Conservation (phyloP, 495 filamentous ascomycete genomes). For the Trichocladium antarcticum region DNA sequence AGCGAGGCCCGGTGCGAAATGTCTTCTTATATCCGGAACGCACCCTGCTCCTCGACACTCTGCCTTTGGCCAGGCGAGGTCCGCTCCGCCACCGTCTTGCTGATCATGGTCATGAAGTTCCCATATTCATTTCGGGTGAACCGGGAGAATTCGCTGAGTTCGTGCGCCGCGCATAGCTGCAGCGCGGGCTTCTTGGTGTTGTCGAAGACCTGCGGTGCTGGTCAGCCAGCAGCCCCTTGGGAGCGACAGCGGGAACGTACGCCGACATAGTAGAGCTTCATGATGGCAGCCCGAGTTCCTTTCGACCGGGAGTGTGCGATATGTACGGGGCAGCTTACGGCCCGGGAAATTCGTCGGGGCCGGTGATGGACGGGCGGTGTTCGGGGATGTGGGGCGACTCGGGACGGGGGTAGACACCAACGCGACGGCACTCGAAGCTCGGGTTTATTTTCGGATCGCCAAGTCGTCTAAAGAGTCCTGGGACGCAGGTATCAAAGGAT, state of each 20-base stretch:
- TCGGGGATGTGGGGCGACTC: conserved; percentile 10
- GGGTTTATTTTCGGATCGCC: background rate
- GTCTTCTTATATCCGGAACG: conserved; percentile 4
- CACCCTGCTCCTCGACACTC: conserved; percentile 81
- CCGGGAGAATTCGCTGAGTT: conserved; percentile 67
- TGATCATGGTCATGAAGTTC: conserved; percentile 61
- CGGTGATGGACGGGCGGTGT: background rate
- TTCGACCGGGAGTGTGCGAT: background rate
- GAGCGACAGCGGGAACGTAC: conserved; percentile 35
- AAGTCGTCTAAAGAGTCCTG: background rate
- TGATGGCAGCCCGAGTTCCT: conserved; percentile 35
- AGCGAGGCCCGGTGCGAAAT: background rate
- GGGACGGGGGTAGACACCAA: background rate
- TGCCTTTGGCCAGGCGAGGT: conserved; percentile 80
- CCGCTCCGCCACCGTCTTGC: conserved; percentile 64
- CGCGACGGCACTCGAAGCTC: background rate
- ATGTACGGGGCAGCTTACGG: background rate
- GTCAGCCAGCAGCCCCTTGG: conserved; percentile 6
- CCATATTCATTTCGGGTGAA: conserved; percentile 61
- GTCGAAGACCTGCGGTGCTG: conserved; percentile 16
- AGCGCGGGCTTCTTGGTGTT: conserved; percentile 53
- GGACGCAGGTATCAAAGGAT: background rate
- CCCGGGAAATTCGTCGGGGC: background rate
- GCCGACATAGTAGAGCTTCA: conserved; percentile 93
- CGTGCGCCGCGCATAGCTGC: conserved; percentile 69